These are phyloP conservation scores for Limonium bicolor DNA, from an alignment of 148 eudicot species.

Conservation along the genomic window DNA sequence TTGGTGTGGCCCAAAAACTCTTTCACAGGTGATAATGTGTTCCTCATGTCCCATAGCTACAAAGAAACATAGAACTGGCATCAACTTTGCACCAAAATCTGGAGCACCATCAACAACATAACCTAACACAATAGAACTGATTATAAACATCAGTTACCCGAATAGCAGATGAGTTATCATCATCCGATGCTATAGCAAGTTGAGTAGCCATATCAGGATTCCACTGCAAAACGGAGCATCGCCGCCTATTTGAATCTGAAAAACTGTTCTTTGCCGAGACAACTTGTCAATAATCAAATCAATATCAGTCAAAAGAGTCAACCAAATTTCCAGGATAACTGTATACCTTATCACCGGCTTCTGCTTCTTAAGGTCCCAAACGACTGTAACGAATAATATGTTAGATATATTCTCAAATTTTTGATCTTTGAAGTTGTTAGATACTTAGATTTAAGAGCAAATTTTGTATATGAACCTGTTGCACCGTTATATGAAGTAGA, in stretches of 20 bases:
- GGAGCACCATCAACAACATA: background rate
- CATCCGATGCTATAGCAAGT: constrained; percentile 92
- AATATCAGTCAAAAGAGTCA: background rate
- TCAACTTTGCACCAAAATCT: background rate
- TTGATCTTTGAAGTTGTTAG: background rate
- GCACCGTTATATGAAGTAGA: constrained; percentile 83
- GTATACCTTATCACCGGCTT: constrained; percentile 77
- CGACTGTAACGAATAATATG: constrained; percentile 34
- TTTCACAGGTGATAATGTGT: constrained; percentile 63
- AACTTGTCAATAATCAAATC: background rate
- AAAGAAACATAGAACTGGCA: background rate
- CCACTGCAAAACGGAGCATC: constrained; percentile 97
- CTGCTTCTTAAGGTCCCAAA: constrained; percentile 94
- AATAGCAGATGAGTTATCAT: constrained; percentile 72
- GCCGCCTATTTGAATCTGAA: constrained; percentile 65
- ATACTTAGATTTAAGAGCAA: background rate
- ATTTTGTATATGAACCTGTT: constrained; percentile 38
- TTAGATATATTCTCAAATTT: too few species aligned
- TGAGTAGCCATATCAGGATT: constrained; percentile 92
- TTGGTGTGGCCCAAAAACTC: constrained; percentile 90
- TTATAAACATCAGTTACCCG: constrained; percentile 27
- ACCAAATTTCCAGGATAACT: background rate
- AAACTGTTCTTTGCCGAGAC: constrained; percentile 40
- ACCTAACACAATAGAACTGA: background rate
- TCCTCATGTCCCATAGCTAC: constrained; percentile 98